Percentiles rank a stretch among this genome's conserved stretches.
These are phyloP conservation scores for Thermoascus crustaceus DNA, from an alignment of 2,329 filamentous ascomycete species.

Conservation along the genomic window DNA sequence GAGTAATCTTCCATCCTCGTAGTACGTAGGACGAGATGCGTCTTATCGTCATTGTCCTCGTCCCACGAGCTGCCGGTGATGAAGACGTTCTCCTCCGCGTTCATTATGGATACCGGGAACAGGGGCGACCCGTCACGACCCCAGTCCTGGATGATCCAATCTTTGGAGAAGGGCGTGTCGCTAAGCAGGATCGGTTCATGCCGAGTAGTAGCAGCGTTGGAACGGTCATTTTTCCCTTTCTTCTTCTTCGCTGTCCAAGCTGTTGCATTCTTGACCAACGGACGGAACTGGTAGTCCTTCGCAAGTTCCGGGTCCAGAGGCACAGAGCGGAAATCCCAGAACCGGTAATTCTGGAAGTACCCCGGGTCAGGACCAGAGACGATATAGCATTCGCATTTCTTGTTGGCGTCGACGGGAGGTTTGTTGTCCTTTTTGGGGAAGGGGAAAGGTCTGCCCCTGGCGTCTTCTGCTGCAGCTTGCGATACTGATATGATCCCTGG, in stretches of 20 bases:
- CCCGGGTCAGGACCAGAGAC: constrained; percentile 34
- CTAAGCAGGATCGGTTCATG: constrained; percentile 23
- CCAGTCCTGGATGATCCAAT: constrained; percentile 41
- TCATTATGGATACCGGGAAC: constrained; percentile 36
- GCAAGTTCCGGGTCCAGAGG: constrained; percentile 17
- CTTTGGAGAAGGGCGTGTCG: constrained; percentile 23
- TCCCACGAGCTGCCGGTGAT: constrained; percentile 21
- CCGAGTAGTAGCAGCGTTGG: constrained; percentile 5
- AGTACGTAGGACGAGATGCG: constrained; percentile 42
- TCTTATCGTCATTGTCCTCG: constrained; percentile 18
- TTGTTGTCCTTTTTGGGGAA: too few species aligned
- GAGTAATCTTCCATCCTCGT: constrained; percentile 36
- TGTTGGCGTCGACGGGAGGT: too few species aligned
- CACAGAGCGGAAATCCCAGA: constrained; percentile 45
- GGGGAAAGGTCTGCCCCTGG: too few species aligned
- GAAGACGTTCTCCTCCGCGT: constrained; percentile 42
- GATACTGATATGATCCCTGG: too few species aligned
- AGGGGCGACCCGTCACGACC: constrained; percentile 29
- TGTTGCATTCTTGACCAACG: constrained; percentile 11
- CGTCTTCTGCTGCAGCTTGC: too few species aligned
- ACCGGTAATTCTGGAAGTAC: constrained; percentile 45
- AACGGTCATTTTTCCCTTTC: too few species aligned
- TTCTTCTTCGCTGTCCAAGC: constrained; percentile 5
- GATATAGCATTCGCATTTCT: constrained; percentile 43
- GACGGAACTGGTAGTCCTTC: constrained; percentile 16